Evolutionary conservation across 352 stramenopile genomes (phyloP), one percentile per base, ranked within the genome.

Genomic region (Phytophthora chlamydospora): DNA sequence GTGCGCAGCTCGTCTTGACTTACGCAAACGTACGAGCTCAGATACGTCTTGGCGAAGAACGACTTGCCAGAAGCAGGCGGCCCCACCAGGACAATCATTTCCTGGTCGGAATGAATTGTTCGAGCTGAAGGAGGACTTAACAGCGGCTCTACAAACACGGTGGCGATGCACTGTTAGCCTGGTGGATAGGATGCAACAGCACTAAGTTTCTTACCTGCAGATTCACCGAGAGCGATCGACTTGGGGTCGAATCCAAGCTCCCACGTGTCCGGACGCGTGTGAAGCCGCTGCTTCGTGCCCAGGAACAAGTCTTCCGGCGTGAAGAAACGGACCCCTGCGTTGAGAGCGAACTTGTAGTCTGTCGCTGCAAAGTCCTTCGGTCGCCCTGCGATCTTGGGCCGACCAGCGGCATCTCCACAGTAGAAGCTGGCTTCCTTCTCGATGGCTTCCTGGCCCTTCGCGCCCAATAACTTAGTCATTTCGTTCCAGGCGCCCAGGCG

Each of bases 261-360:
- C 77, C 84, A 92, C 46, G 75, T 85, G 38, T 81, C 78, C 16
- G 70, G 32, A 34, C 87, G 73, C n/a, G 78, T 90, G 57, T 93
- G 83, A 31, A 93, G 70, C 1, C 76, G 76, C 62, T 90, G 85
- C 41, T 82, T 91, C 0, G 78, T 83, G 17, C 66, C 55, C 24
- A 94, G 46, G 45, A 97, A 96, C 7, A 97, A 71, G 41, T 75
- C 75, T 51, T 97, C 89, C 3, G 91, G 90, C 1, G 90, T 97
- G 41, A 83, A 69, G 64, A 97, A 97, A 24, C 60, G 58, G 27
- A 97, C 42, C 0, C 75, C 75, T n/a, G 87, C 58, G 66, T 97
- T 97, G 6, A 96, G 62, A 12, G 91, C 90, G 48, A 97, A 95
- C 62, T 95, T 93, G 68, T 96, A 92, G 56, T 97, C 91, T 4